A percentile compares a stretch with the other conserved stretches of the same genome.
phyloP scores from a whole-genome alignment of 768 basidiomycete genomes.

The Paxillus ammoniavirescens region DNA sequence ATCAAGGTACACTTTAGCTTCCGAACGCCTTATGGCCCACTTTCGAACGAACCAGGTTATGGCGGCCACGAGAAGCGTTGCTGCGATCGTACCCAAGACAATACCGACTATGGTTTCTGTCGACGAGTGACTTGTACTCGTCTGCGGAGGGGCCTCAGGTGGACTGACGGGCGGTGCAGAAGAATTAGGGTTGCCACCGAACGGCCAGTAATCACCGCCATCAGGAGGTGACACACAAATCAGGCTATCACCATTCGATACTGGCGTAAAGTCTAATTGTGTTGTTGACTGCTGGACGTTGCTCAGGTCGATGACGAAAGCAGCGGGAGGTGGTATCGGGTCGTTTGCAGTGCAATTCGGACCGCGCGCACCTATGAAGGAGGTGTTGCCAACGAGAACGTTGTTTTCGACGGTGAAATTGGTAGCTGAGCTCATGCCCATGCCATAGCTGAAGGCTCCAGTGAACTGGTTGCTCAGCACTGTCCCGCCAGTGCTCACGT shows the following conservation, averaged over 20 bases:
- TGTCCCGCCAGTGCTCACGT: constrained; percentile 51
- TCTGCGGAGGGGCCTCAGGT: constrained; percentile 8
- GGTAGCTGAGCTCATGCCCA: constrained; percentile 59
- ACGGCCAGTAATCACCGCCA: constrained; percentile 74
- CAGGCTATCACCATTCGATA: constrained; percentile 54
- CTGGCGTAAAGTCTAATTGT: constrained; percentile 52
- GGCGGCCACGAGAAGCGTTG: constrained; percentile 40
- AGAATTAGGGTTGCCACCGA: constrained; percentile 46
- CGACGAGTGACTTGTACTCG: constrained; percentile 24
- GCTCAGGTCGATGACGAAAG: constrained; percentile 57
- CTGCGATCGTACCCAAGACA: constrained; percentile 49
- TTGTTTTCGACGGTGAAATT: constrained; percentile 72
- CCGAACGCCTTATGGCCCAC: constrained; percentile 40
- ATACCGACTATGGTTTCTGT: constrained; percentile 40
- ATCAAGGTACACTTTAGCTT: constrained; percentile 21
- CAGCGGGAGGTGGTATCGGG: constrained; percentile 48
- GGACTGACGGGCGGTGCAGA: constrained; percentile 22
- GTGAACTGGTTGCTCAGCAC: constrained; percentile 58
- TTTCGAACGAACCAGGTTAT: constrained; percentile 48
- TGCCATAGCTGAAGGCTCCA: constrained; percentile 73
- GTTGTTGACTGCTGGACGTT: constrained; percentile 40
- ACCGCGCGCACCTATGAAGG: constrained; percentile 69
- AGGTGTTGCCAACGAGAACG: constrained; percentile 61
- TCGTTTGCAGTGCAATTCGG: constrained; percentile 58
- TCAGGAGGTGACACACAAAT: constrained; percentile 68